phyloP scores from a whole-genome alignment of 768 basidiomycete species.

The Roridomyces roridus region DNA sequence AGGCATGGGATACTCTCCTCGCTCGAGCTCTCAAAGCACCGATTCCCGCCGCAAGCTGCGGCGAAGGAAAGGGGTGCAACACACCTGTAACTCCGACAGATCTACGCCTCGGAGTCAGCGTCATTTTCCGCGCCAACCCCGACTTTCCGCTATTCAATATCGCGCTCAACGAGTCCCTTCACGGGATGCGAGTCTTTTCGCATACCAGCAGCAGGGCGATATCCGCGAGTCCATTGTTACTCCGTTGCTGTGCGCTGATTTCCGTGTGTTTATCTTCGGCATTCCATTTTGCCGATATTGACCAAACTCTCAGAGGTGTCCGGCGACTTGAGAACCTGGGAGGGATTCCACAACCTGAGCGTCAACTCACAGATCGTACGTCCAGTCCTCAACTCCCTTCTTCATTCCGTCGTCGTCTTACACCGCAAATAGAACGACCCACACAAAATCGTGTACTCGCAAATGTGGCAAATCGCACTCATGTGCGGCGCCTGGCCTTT shows the following conservation, averaged over 20 bases:
- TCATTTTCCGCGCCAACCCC: background rate
- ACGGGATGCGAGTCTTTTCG: slow-evolving; percentile 14
- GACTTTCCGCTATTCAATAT: slow-evolving; percentile 15
- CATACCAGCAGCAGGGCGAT: background rate
- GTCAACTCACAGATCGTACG: background rate
- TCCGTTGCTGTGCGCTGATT: slow-evolving; percentile 14
- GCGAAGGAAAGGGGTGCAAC: background rate
- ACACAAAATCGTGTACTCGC: background rate
- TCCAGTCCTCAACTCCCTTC: background rate
- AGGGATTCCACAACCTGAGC: slow-evolving; percentile 4
- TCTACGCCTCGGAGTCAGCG: background rate
- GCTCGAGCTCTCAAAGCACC: background rate
- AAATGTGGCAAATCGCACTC: slow-evolving; percentile 1
- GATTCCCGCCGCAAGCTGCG: background rate
- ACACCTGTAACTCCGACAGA: background rate
- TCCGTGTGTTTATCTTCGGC: background rate
- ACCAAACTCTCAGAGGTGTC: background rate
- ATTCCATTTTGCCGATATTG: background rate
- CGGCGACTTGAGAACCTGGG: slow-evolving; percentile 6
- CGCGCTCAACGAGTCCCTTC: slow-evolving; percentile 1
- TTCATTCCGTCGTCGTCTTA: background rate
- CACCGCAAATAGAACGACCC: slow-evolving; percentile 13
- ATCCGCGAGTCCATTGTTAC: slow-evolving; percentile 1
- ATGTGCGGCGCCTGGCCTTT: slow-evolving; percentile 9
- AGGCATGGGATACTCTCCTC: background rate